These are phyloP conservation scores for Ustulina deusta DNA, from an alignment of 2,329 filamentous ascomycete species.

Conservation along the genomic window DNA sequence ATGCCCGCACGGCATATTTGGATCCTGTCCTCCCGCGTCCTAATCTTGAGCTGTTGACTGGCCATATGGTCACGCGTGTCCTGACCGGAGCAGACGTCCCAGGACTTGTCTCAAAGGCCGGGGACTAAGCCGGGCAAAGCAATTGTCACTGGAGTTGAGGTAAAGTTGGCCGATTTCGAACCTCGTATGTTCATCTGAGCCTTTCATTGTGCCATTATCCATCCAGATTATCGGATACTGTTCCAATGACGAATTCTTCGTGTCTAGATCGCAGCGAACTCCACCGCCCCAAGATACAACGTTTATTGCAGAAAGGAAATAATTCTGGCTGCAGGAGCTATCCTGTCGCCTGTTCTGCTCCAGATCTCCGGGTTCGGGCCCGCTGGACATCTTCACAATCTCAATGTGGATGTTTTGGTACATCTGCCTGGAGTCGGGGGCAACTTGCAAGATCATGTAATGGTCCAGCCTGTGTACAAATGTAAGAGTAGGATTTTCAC, in stretches of 20 bases:
- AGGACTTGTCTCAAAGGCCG: constrained; percentile 33
- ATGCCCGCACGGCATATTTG: constrained; percentile 57
- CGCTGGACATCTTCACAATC: constrained; percentile 43
- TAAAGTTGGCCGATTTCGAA: constrained; percentile 39
- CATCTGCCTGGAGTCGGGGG: constrained; percentile 52
- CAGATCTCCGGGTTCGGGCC: constrained; percentile 54
- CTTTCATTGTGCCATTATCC: neutral
- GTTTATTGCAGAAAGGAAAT: constrained; percentile 49
- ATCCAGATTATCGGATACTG: neutral
- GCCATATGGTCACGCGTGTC: constrained; percentile 55
- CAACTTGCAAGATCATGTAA: constrained; percentile 51
- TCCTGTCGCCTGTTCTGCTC: constrained; percentile 50
- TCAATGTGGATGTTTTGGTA: constrained; percentile 48
- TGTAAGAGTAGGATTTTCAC: constrained; percentile 37
- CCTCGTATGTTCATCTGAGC: neutral
- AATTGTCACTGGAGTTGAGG: constrained; percentile 55
- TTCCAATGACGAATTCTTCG: constrained; percentile 12
- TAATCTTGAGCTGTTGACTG: constrained; percentile 56
- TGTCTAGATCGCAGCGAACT: constrained; percentile 48
- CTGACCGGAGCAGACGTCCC: constrained; percentile 46
- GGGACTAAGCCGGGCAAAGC: constrained; percentile 23
- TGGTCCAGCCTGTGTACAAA: constrained; percentile 46
- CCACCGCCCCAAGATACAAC: constrained; percentile 37
- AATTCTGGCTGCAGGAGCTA: constrained; percentile 50
- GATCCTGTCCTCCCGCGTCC: constrained; percentile 52